Evolutionary conservation across 257 asterid genomes (phyloP).

Genomic region (Lithospermum erythrorhizon): DNA sequence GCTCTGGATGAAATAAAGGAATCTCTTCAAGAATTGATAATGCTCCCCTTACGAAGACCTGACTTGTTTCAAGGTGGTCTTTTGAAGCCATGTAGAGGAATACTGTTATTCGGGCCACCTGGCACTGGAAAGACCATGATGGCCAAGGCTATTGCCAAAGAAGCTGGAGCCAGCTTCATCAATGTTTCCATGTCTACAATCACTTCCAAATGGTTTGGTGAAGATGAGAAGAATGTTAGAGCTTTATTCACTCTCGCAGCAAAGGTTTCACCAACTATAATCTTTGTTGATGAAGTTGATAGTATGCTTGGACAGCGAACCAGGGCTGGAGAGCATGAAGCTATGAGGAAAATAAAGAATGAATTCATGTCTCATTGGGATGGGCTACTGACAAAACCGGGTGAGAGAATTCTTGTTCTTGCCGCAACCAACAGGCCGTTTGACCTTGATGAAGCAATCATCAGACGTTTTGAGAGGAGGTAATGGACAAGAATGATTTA

Average conservation of each 20-base stretch:
- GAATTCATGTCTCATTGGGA: constrained; percentile 96
- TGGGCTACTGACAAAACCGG: constrained; percentile 58
- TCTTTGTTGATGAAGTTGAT: constrained; percentile 87
- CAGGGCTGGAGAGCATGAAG: constrained; percentile 80
- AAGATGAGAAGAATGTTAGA: constrained; percentile 81
- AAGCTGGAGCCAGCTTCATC: constrained; percentile 86
- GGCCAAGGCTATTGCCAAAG: constrained; percentile 86
- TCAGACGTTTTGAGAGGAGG: constrained; percentile 88
- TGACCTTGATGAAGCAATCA: constrained; percentile 90
- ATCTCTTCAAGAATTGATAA: constrained; percentile 77
- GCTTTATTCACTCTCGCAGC: constrained; percentile 80
- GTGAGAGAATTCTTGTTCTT: constrained; percentile 75
- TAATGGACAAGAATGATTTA: constrained; percentile 5
- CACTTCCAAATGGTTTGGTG: constrained; percentile 90
- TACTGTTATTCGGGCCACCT: constrained; percentile 82
- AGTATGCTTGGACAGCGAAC: constrained; percentile 85
- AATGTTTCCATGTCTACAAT: constrained; percentile 77
- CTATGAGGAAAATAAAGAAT: constrained; percentile 80
- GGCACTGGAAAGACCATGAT: constrained; percentile 90
- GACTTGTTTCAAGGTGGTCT: constrained; percentile 85
- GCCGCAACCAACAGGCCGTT: constrained; percentile 91
- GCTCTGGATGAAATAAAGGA: constrained; percentile 74
- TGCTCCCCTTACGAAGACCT: constrained; percentile 76
- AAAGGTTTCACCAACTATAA: constrained; percentile 83
- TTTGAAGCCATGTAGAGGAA: constrained; percentile 81